Percentiles rank a stretch among this genome's conserved stretches.
Evolutionary conservation across 306 rosid genomes (phyloP).

Genomic region (Glycine latifolia): DNA sequence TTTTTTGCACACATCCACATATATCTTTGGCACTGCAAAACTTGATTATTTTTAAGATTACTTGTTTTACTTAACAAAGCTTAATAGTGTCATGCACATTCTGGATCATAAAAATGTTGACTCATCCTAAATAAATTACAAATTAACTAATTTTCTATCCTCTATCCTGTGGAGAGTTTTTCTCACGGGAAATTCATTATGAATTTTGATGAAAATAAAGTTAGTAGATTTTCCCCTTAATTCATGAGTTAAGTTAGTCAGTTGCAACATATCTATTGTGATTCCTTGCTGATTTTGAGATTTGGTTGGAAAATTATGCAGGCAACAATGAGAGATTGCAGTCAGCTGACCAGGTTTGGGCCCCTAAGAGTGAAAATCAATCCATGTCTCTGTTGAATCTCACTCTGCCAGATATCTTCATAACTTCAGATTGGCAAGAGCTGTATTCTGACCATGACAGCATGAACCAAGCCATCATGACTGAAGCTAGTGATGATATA

Average conservation of each 20-base stretch:
- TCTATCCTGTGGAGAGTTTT: background rate
- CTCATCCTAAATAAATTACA: background rate
- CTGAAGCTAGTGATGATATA: slow-evolving; percentile 55
- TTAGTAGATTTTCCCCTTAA: slow-evolving; percentile 3
- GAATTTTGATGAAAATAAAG: slow-evolving; percentile 5
- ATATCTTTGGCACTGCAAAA: slow-evolving; percentile 23
- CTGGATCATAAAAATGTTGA: background rate
- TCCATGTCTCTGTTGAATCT: slow-evolving; percentile 30
- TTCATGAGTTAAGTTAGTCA: slow-evolving; percentile 11
- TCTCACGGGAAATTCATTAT: background rate
- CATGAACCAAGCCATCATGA: slow-evolving; percentile 47
- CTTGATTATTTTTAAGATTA: background rate
- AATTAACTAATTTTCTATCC: background rate
- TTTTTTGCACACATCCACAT: background rate
- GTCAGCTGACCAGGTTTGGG: slow-evolving; percentile 58
- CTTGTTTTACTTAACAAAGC: background rate
- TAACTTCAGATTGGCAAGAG: slow-evolving; percentile 70
- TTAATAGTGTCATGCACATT: background rate
- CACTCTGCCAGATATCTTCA: slow-evolving; percentile 63
- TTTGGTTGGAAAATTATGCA: slow-evolving; percentile 48
- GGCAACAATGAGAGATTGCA: slow-evolving; percentile 66
- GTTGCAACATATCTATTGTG: slow-evolving; percentile 2
- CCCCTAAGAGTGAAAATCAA: slow-evolving; percentile 55
- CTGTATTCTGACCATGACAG: slow-evolving; percentile 48
- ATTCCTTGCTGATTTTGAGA: slow-evolving; percentile 28